A percentile compares a stretch with the other conserved stretches of the same genome.
phyloP scores from a whole-genome alignment of 148 eudicot genomes.

The Rhododendron ferrugineum region DNA sequence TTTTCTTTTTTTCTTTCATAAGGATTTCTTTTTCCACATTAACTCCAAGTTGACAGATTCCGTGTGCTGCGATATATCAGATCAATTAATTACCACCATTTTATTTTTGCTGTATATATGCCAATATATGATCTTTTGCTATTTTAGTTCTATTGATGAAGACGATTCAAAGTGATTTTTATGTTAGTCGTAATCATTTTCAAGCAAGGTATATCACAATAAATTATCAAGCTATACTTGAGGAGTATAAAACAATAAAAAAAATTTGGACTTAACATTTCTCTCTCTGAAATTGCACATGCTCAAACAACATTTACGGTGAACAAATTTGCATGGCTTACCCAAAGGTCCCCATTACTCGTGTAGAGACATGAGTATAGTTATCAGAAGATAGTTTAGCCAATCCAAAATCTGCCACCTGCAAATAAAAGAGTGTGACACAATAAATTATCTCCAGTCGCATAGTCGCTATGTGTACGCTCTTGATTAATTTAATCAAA shows the following conservation, averaged over 20 bases:
- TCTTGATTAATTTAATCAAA: background rate
- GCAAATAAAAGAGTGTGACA: background rate
- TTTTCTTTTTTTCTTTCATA: background rate
- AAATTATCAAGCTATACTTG: background rate
- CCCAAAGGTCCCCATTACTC: slow-evolving; percentile 98
- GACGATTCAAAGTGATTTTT: no score
- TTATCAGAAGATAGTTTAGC: slow-evolving; percentile 73
- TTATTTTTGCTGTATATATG: background rate
- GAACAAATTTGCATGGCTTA: slow-evolving; percentile 10
- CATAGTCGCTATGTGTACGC: background rate
- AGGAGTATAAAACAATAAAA: background rate
- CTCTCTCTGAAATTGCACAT: background rate
- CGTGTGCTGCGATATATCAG: background rate
- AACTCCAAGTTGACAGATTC: background rate
- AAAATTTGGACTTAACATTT: background rate
- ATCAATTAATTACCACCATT: background rate
- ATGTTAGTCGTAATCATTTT: background rate
- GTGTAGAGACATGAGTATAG: slow-evolving; percentile 77
- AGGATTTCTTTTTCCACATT: background rate
- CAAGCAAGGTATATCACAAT: background rate
- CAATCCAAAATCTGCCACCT: slow-evolving; percentile 95
- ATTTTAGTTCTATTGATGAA: no score
- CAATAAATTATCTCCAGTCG: background rate
- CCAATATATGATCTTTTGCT: background rate
- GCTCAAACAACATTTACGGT: background rate